Base-by-base conservation (phyloP, 179 eudicot genomes). In the Patellifolia procumbens region DNA sequence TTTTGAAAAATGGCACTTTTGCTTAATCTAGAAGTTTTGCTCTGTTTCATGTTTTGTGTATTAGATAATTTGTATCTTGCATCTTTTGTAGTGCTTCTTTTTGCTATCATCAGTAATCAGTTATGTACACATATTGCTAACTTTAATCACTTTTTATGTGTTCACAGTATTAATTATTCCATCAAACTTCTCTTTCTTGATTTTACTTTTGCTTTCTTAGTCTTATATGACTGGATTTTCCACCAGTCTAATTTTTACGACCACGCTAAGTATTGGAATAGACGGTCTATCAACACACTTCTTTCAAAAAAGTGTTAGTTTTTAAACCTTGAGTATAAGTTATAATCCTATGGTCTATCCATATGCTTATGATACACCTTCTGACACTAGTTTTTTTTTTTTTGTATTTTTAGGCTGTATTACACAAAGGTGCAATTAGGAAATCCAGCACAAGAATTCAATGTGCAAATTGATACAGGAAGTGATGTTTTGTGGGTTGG, bases 401-500 rank as follows among this genome's bases (percentile, higher is more conserved):
- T 5, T 72, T 35, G 49, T 68, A 39, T 62, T 70, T 70, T 67
- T 77, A 94, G 98, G 94, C 87, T 94, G 64, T 94, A 94, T 78
- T 94, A 81, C 76, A 92, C 98, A 71, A 82, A 84, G 76, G 92
- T 94, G 68, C 82, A 87, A 84, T 56, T 94, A 80, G 98, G 98
- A 32, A 74, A 86, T 68, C 97, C 98, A 7, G 84, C 97, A 63
- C 89, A 87, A 77, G 92, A 89, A 67, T 94, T 86, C 84, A 87
- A 85, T 80, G 98, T 92, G 37, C 97, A 92, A 79, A 92, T 94
- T 76, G 98, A 94, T 86, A 92, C 98, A 0, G 97, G 98, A 80
- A 94, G 98, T 88, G 97, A 94, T 86, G 94, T 89, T 24, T 83
- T 94, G 82, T 94, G 98, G 98, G 85, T 94, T 74, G 84, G 96